Percentiles rank a stretch among this genome's conserved stretches.
Conservation (phyloP, 169 alveolate genomes). For the Cryptosporidium canis region DNA sequence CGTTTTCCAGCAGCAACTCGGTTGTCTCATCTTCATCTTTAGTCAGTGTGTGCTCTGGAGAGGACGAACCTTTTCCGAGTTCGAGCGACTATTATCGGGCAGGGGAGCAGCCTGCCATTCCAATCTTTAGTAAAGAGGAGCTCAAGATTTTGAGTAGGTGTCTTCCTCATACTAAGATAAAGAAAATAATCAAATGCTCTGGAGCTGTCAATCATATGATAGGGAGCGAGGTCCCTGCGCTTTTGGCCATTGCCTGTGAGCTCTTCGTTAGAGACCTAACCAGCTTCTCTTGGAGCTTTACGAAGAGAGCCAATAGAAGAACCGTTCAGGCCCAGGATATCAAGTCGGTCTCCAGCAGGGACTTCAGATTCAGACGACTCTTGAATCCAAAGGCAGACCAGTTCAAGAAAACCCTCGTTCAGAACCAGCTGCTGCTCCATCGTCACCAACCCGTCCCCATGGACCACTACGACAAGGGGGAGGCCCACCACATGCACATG, state of each 20-base stretch:
- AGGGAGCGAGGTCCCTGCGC: slow-evolving; percentile 63
- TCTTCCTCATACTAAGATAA: slow-evolving; percentile 51
- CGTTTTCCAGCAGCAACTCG: neutral
- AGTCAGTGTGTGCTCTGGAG: neutral
- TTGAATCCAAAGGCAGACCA: neutral
- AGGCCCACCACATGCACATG: no score
- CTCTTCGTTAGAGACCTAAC: slow-evolving; percentile 56
- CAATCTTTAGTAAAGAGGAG: slow-evolving; percentile 26
- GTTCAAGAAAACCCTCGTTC: neutral
- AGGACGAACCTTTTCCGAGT: neutral
- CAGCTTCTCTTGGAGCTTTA: slow-evolving; percentile 14
- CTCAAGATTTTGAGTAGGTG: slow-evolving; percentile 25
- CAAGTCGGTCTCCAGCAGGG: neutral
- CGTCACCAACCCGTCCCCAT: no score
- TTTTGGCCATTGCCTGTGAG: slow-evolving; percentile 52
- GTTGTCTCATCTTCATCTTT: neutral
- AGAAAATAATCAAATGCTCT: slow-evolving; percentile 19
- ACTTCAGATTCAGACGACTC: slow-evolving; percentile 13
- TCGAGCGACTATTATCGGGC: neutral
- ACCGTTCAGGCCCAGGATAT: slow-evolving; percentile 49
- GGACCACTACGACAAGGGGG: no score
- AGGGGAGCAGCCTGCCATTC: neutral
- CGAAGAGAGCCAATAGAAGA: slow-evolving; percentile 26
- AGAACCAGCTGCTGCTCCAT: no score
- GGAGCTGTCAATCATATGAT: slow-evolving; percentile 36